Evolutionary conservation across 805 yeast species (phyloP).

Genomic region (Lachancea meyersii): DNA sequence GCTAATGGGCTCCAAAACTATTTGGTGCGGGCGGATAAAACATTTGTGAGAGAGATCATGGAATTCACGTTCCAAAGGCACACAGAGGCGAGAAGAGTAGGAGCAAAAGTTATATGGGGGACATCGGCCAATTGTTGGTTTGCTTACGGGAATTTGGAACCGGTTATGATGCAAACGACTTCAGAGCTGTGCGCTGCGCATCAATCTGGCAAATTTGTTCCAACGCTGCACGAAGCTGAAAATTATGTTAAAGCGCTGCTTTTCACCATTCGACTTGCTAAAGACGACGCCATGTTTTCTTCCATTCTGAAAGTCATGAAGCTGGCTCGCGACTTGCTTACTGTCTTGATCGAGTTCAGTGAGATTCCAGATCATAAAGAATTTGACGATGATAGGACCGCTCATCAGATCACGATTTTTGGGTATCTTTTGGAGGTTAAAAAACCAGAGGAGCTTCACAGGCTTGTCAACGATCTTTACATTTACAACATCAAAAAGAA

Average conservation of each 20-base stretch:
- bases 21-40: constrained; percentile 51
- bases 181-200: constrained; percentile 27
- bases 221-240: constrained; percentile 23
- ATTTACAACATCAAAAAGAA: constrained; percentile 53
- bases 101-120: constrained; percentile 65
- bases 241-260: constrained; percentile 17
- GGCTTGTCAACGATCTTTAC: constrained; percentile 71
- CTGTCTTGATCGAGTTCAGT: constrained; percentile 57
- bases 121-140: constrained; percentile 35
- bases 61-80: constrained; percentile 65
- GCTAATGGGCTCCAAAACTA: constrained; percentile 70
- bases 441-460: constrained; percentile 71
- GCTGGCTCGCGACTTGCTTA: constrained; percentile 55
- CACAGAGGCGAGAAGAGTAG: constrained; percentile 50
- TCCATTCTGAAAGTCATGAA: constrained; percentile 46
- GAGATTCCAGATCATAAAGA: constrained; percentile 76
- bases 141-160: constrained; percentile 15
- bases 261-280: constrained; percentile 29
- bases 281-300: constrained; percentile 56
- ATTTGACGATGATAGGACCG: constrained; percentile 80
- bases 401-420: constrained; percentile 68
- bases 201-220: constrained; percentile 19
- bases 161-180: constrained; percentile 16
- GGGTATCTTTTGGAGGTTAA: constrained; percentile 71
- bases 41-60: constrained; percentile 58